phyloP scores from a whole-genome alignment of 805 yeast species.

The Wickerhamiella musiphila region DNA sequence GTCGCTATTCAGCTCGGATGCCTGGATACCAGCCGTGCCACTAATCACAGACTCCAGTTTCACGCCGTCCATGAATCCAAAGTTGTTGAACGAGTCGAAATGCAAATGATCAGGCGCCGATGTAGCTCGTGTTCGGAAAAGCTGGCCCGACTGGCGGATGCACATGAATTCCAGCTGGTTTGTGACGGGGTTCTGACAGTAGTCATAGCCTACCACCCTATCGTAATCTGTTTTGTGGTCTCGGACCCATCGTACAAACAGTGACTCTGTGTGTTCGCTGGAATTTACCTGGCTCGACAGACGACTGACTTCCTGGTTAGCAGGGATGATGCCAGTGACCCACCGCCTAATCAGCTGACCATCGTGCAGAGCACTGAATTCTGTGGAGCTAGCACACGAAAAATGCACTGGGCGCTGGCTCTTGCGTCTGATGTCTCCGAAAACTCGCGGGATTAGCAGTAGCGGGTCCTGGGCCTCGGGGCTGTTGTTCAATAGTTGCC shows the following conservation, averaged over 20 bases:
- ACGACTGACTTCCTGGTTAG: constrained; percentile 6
- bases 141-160: constrained; percentile 80
- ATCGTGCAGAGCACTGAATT: constrained; percentile 61
- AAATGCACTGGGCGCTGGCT: constrained; percentile 14
- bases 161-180: constrained; percentile 56
- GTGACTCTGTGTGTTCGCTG: constrained; percentile 28
- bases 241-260: constrained; percentile 59
- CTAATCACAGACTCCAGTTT: background rate
- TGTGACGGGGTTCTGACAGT: constrained; percentile 36
- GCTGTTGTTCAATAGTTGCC: constrained; percentile 13
- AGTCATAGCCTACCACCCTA: constrained; percentile 72
- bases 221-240: constrained; percentile 65
- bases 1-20: background rate
- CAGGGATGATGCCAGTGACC: constrained; percentile 29
- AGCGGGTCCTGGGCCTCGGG: constrained; percentile 10
- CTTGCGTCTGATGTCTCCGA: constrained; percentile 10
- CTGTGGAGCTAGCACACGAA: constrained; percentile 47
- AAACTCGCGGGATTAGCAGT: constrained; percentile 14
- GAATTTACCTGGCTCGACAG: constrained; percentile 8
- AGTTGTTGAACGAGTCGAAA: constrained; percentile 39
- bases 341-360: constrained; percentile 68
- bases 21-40: background rate
- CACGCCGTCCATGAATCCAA: constrained; percentile 14
- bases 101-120: constrained; percentile 46
- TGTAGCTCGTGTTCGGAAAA: constrained; percentile 57